These are phyloP conservation scores for Cyanidium caldarium DNA, from an alignment of 23 red algal genomes.

Conservation along the genomic window DNA sequence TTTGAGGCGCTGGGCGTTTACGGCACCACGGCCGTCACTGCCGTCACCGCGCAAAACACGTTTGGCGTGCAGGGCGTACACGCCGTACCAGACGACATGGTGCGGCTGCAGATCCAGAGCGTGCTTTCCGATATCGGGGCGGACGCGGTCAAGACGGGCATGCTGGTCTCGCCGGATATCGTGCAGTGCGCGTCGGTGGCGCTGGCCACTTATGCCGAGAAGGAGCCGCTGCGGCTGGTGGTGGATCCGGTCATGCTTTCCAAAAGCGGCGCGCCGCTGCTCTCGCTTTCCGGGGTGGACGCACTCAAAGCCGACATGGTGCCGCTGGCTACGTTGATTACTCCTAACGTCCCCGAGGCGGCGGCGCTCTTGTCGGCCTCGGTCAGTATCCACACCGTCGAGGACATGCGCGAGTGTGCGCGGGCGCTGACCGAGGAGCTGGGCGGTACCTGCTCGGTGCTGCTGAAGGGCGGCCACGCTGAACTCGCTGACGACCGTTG, in stretches of 20 bases:
- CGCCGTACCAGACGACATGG: slow-evolving; percentile 18
- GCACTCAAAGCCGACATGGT: slow-evolving; percentile 36
- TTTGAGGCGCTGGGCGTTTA: slow-evolving; percentile 78
- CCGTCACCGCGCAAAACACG: slow-evolving; percentile 94
- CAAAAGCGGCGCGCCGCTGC: slow-evolving; percentile 31
- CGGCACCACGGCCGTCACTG: slow-evolving; percentile 73
- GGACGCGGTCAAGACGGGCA: slow-evolving; percentile 75
- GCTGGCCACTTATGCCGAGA: slow-evolving; percentile 5
- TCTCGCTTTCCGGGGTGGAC: neutral
- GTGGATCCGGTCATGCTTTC: slow-evolving; percentile 73
- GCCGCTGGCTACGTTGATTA: slow-evolving; percentile 47
- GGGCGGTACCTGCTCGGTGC: slow-evolving; percentile 32
- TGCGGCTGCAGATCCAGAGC: slow-evolving; percentile 48
- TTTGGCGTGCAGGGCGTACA: slow-evolving; percentile 51
- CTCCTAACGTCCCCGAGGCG: slow-evolving; percentile 86
- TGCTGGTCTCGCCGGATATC: slow-evolving; percentile 38
- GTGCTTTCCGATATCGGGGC: slow-evolving; percentile 53
- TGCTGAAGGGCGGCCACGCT: slow-evolving; percentile 88
- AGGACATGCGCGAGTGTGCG: slow-evolving; percentile 25
- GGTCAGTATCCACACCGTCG: slow-evolving; percentile 7
- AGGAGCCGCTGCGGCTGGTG: slow-evolving; percentile 10
- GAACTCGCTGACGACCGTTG: neutral
- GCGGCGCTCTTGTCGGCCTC: slow-evolving; percentile 19
- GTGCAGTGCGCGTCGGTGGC: slow-evolving; percentile 18
- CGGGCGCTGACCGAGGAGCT: slow-evolving; percentile 6